Base-by-base conservation (phyloP, 1,284 basidiomycete genomes). In the Ustilago tritici region DNA sequence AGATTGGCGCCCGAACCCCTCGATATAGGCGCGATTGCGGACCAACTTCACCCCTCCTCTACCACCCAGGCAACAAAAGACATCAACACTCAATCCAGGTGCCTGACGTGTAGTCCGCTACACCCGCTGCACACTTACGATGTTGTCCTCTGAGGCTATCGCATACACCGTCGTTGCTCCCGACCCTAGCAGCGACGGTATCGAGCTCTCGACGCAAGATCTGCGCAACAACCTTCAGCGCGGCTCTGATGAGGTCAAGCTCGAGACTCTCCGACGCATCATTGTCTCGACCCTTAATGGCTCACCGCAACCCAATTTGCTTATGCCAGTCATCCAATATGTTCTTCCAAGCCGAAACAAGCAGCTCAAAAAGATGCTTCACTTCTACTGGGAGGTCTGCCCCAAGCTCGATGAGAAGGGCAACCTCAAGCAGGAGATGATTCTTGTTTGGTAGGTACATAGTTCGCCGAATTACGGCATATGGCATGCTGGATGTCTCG, bases 301-400 rank as follows among this genome's bases (percentile, higher is more conserved):
- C 36, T 94, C 95, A 87, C 90, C 93, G 78, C 87, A 97, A 92
- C 94, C 95, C 23, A 89, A 91, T 56, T 88, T 98, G 60, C 91
- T 99, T 87, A 99, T 99, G 96, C 95, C 95, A 19, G 93, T 99
- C 87, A 98, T 99, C 82, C 97, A 99, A 90, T 98, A 92, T 88
- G 92, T 95, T 63, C 90, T 99, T 89, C 97, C 97, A 31, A 94
- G 93, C 72, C 92, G 92, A 86, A 95, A 93, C 89, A 99, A 99
- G 89, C 92, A 93, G 81, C 91, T 99, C 86, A 99, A 99, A 90
- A 99, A 99, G 89, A 89, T 98, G 84, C 89, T 98, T 46, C 78
- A 98, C 88, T 98, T 98, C 87, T 99, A 99, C 88, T 99, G 95
- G 96, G 97, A 99, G 88, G 93, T 99, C 36, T 98, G 95, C 88